Base-by-base conservation (phyloP, 2,329 filamentous ascomycete genomes). In the Mycosphaerella sp. region DNA sequence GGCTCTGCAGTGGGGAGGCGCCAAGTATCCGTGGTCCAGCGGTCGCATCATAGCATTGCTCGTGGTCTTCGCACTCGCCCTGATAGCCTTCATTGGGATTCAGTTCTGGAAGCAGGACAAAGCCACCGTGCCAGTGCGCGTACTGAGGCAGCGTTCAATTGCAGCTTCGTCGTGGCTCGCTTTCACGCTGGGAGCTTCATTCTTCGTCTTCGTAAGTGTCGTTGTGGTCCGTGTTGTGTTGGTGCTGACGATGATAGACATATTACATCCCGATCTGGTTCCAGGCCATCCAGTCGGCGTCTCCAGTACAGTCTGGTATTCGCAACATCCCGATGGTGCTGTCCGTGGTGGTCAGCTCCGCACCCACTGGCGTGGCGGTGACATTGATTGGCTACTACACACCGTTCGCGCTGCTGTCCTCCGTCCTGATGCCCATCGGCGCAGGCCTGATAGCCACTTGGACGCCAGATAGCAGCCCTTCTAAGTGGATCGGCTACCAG, bases 31-130 rank as follows among this genome's bases (percentile, higher is more conserved):
- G 2, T 74, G 71, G 69, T 63, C 60, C 16, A 67, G 58, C 52
- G 66, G 62, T 13, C 64, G 67, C 35, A 69, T 74, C 58, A 68
- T 73, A 41, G 68, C 64, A 6, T 64, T 73, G 9, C 57, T 74
- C 16, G 65, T 72, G 50, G 36, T 57, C n/a, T 53, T 55, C 16
- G 49, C 39, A 14, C 35, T 75, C n/a, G 63, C 75, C 5, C 60
- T 68, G 32, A 52, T 66, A 42, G 64, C 63, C 14, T 93, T 95
- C 69, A 69, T 90, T 43, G 80, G 82, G 64, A 80, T 89, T 70
- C 68, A 77, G 54, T 64, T 60, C 32, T 69, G 54, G 43, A 63
- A 66, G 8, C 68, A 66, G 4, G 72, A 76, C 12, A 60, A 65
- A 5, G 73, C 74, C 4, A 63, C 73, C 18, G 52, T 77, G n/a